Evolutionary conservation across 108 stramenopile genomes (phyloP).

Genomic region (Epipyxis sp.): DNA sequence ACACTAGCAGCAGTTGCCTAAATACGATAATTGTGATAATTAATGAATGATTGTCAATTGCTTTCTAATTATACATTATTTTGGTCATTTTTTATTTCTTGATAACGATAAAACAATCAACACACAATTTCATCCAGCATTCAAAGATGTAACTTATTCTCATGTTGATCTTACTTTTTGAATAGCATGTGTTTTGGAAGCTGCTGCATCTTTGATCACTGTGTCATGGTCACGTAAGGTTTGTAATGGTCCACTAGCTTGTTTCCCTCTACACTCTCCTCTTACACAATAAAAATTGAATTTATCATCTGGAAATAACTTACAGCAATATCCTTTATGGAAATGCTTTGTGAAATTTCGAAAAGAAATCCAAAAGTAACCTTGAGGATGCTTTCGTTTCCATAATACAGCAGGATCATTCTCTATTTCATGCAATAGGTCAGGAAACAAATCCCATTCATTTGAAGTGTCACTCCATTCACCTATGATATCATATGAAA

Average conservation of each 20-base stretch:
- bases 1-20: conserved; percentile 40
- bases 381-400: conserved; percentile 41
- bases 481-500: no score
- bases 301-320: conserved; percentile 51
- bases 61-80: no score
- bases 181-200: conserved; percentile 41
- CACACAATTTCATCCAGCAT: no score
- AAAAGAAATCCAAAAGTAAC: conserved; percentile 56
- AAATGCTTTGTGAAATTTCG: conserved; percentile 38
- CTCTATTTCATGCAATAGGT: conserved; percentile 38
- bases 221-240: neutral
- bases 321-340: conserved; percentile 41
- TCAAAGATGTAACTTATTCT: no score
- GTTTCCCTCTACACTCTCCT: conserved; percentile 50
- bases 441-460: conserved; percentile 59
- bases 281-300: conserved; percentile 56
- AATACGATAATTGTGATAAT: no score
- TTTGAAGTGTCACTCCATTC: conserved; percentile 52
- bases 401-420: conserved; percentile 32
- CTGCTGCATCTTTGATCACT: conserved; percentile 33
- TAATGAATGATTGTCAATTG: no score
- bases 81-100: no score
- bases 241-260: conserved; percentile 32
- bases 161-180: conserved; percentile 51
- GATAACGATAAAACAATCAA: no score